These are phyloP conservation scores for Sarocladium oryzae DNA, from an alignment of 2,329 filamentous ascomycete genomes.

Conservation along the genomic window DNA sequence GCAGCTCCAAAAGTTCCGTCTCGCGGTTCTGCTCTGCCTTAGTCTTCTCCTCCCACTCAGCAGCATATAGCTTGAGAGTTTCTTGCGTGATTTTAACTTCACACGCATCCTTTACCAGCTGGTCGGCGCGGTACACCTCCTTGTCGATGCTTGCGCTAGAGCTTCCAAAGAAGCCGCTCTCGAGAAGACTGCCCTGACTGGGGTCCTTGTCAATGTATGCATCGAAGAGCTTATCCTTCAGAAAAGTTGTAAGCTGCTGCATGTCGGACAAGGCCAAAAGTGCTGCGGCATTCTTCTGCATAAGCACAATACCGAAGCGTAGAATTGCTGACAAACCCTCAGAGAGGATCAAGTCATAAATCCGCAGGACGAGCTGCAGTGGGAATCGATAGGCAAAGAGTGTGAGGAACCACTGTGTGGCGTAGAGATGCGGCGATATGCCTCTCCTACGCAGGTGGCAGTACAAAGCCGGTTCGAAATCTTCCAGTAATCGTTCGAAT, in stretches of 20 bases:
- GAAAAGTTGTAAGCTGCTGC: slow-evolving; percentile 76
- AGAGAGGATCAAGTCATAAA: slow-evolving; percentile 91
- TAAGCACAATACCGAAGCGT: slow-evolving; percentile 89
- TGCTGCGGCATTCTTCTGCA: slow-evolving; percentile 83
- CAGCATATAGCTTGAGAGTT: slow-evolving; percentile 70
- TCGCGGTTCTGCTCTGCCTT: slow-evolving; percentile 77
- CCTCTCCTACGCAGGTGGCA: slow-evolving; percentile 85
- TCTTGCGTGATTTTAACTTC: slow-evolving; percentile 79
- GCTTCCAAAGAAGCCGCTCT: slow-evolving; percentile 95
- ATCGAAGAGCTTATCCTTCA: slow-evolving; percentile 93
- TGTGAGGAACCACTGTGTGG: slow-evolving; percentile 97
- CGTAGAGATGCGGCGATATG: slow-evolving; percentile 88
- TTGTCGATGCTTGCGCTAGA: slow-evolving; percentile 86
- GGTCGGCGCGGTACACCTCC: slow-evolving; percentile 90
- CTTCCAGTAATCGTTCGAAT: slow-evolving; percentile 89
- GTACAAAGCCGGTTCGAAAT: slow-evolving; percentile 88
- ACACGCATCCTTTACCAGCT: slow-evolving; percentile 88
- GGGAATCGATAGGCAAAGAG: slow-evolving; percentile 98
- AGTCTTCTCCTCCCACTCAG: slow-evolving; percentile 90
- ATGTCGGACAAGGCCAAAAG: slow-evolving; percentile 86
- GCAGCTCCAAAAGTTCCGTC: slow-evolving; percentile 69
- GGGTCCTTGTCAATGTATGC: slow-evolving; percentile 94
- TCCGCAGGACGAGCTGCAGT: slow-evolving; percentile 87
- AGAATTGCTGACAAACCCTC: slow-evolving; percentile 91
- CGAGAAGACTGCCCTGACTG: slow-evolving; percentile 84